Evolutionary conservation across 1,284 basidiomycete genomes (phyloP), one percentile per base, ranked within the genome.

Genomic region (Sporisorium graminicola): DNA sequence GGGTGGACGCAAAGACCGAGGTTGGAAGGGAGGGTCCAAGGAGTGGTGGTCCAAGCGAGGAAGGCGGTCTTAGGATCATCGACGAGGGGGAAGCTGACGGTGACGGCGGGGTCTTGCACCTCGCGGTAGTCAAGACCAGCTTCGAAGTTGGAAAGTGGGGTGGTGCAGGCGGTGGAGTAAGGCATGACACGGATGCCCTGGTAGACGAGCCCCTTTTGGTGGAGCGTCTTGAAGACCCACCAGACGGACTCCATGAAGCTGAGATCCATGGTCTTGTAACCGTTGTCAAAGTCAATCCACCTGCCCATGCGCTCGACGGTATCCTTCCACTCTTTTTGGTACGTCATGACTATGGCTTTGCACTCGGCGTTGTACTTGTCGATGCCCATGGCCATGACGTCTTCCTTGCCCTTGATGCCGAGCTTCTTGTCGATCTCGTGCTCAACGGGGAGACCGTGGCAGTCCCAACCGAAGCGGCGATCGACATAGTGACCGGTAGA

Each of bases 251-350:
- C 97, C 97, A 99, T 99, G 87, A 94, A 99, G 24, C 90, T 89
- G 7, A 91, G 87, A 86, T 99, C 94, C 74, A 99, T 90, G 14
- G 97, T 99, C 88, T 98, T 98, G 90, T 99, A 99, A 80, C 97
- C 97, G 79, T 97, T 93, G 87, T 99, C 97, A 84, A 99, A 99
- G 87, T 99, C 97, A 87, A 99, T 99, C 97, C 97, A 99, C 73
- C 97, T 91, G 43, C 96, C 97, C 92, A 99, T 96, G 74, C 97
- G 91, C 87, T 98, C 96, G 65, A 99, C 96, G 6, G 95, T 99
- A 42, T 88, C 84, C 65, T 94, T 91, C 97, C 97, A 99, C 86
- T 99, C 95, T 16, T 89, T 89, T 6, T 95, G 90, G 86, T 99
- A 99, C 49, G 95, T 91, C 95, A 99, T 98, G 83, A 99, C 97